Base-by-base conservation (phyloP, 805 yeast species). In the Starmerella scarabaei region DNA sequence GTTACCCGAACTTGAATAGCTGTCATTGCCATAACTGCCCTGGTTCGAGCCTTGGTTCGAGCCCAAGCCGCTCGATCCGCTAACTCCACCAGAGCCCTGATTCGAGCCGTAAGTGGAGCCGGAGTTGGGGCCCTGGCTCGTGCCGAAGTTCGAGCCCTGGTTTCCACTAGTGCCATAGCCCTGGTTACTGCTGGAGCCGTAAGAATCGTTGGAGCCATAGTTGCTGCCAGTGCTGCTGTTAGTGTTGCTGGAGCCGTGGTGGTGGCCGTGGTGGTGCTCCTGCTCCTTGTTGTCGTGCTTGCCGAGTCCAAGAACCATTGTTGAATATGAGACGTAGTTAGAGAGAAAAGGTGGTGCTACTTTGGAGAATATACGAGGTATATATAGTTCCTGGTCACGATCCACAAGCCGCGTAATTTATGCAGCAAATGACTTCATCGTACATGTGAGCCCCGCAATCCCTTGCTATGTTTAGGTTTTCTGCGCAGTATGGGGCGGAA, bases 221-320 rank as follows among this genome's bases (percentile, higher is more conserved):
- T 32, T 34, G 8, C 28, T 24, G 38, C 21, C 14, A 35, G 5
- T 14, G 4, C 18, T 4, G 36, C 11, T 18, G 11, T 18, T 20
- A n/a, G n/a, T n/a, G 19, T 7, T n/a, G 36, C 19, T 33, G 17
- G 20, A 5, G 36, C 21, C 17, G 37, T 35, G 23, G 37, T 35
- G 16, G 35, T 30, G 33, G 19, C 20, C 9, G 11, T 30, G 33
- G 12, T 12, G 11, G 11, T 30, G 11, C 12, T 18, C 35, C 18
- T 35, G 12, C 32, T 35, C n/a, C 11, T 35, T 14, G 21, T 35
- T 35, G 32, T 35, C 29, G 24, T 30, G 18, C 19, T 39, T 30
- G 2, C 43, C 43, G 17, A 40, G 32, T 40, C 43, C 43, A 11
- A 40, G 24, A 9, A 40, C 38, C 38, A 36, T 36, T 29, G 20